Evolutionary conservation across 768 basidiomycete species (phyloP), one percentile per base, ranked within the genome.

Genomic region (Kockovaella imperatae): DNA sequence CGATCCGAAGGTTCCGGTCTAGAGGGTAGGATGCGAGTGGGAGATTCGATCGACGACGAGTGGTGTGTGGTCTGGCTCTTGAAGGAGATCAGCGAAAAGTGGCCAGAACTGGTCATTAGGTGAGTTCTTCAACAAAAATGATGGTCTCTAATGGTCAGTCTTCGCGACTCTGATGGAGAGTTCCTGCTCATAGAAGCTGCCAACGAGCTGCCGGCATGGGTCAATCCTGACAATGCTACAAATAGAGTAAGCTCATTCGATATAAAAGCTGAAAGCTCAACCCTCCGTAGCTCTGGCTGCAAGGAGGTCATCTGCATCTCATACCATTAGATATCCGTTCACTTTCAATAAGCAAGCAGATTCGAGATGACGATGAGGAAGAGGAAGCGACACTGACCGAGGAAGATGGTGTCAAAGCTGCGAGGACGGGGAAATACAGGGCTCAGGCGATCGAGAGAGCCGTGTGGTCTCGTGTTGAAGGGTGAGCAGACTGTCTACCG

Each of bases 11-110:
- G 7, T 23, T 14, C 45, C 73, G 73, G 81, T 34, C 72, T 96
- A 1, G 82, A 88, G 62, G 89, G 91, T 7, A 74, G 76, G 36
- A 86, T 91, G 83, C 76, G 90, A 36, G 86, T 97, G 20, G 93
- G 95, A 2, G 95, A 99, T 72, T 86, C 82, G 44, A 79, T 97
- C n/a, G 91, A 99, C 69, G 95, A 99, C 61, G 95, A 99, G 72
- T 99, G 95, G 95, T 83, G 83, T 67, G 77, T 79, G 13, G 89
- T 96, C 15, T 97, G 87, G 87, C 74, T 97, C 39, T 73, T 97
- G 49, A 78, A 76, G 59, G 79, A 87, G 70, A 75, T 93, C 49
- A 84, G 82, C 52, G 72, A 76, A 32, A 80, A 79, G 53, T 91
- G 84, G 84, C 48, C 52, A 17, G 84, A 89, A 56, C 70, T 90